Evolutionary conservation across 305 asterid genomes (phyloP).

Genomic region (Fraxinus xanthoxyloides): DNA sequence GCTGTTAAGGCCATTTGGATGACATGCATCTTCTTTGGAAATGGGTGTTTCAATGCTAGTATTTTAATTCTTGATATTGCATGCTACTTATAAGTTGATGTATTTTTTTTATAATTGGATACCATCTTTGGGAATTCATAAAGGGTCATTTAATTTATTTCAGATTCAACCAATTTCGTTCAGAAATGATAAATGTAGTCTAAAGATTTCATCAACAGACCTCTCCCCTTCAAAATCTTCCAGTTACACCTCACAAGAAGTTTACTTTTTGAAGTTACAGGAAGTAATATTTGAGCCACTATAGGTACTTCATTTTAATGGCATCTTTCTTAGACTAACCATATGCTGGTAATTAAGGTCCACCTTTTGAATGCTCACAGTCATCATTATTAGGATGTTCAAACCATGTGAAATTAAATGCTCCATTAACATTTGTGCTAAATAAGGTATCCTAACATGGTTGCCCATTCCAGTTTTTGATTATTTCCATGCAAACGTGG

Average conservation of each 20-base stretch:
- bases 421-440: neutral
- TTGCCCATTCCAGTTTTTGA: neutral
- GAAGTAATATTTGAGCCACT: neutral
- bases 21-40: neutral
- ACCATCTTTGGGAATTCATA: neutral
- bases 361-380: neutral
- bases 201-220: neutral
- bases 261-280: neutral
- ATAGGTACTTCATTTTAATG: neutral
- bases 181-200: neutral
- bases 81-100: neutral
- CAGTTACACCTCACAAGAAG: neutral
- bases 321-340: neutral
- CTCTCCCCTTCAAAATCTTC: neutral
- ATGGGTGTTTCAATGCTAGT: conserved; percentile 5
- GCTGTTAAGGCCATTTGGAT: neutral
- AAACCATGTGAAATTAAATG: neutral
- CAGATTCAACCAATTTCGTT: too few relatives aligned
- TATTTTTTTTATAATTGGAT: neutral
- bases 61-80: neutral
- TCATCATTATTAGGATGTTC: neutral
- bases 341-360: neutral
- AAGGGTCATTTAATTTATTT: neutral
- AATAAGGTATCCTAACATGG: neutral
- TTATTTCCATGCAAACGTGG: neutral